Evolutionary conservation across 306 rosid species (phyloP).

Genomic region (Pyrus communis): DNA sequence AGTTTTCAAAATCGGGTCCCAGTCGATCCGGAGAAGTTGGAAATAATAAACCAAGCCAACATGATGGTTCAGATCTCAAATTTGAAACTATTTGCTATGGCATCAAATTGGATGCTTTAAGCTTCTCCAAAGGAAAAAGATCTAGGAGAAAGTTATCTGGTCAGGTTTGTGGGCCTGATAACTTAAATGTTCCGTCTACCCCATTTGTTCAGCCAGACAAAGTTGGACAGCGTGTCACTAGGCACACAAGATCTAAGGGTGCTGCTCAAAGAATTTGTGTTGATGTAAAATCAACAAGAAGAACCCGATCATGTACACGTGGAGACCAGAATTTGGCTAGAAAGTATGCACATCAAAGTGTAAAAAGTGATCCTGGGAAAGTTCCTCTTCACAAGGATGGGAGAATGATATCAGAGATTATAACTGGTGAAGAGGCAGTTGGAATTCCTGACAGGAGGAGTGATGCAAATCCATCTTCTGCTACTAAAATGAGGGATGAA

Average conservation of each 20-base stretch:
- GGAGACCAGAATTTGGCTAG: conserved; percentile 12
- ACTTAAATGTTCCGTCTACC: conserved; percentile 25
- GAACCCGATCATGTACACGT: conserved; percentile 10
- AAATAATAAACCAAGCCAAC: conserved; percentile 21
- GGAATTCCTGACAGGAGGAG: conserved; percentile 9
- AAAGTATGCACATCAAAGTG: conserved; percentile 1
- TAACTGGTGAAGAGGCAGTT: background rate
- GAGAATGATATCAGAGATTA: conserved; percentile 8
- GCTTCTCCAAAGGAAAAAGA: conserved; percentile 44
- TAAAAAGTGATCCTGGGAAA: conserved; percentile 9
- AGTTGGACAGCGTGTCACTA: conserved; percentile 19
- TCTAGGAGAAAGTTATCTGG: conserved; percentile 43
- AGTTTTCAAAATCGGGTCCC: conserved; percentile 24
- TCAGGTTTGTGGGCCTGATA: conserved; percentile 27
- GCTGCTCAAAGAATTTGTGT: conserved; percentile 9
- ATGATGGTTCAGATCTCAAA: conserved; percentile 20
- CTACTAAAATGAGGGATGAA: conserved; percentile 20
- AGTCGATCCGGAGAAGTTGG: conserved; percentile 14
- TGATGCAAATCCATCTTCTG: conserved; percentile 13
- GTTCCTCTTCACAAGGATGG: conserved; percentile 12
- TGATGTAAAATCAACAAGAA: conserved; percentile 21
- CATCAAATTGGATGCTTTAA: conserved; percentile 14
- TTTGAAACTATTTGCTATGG: conserved; percentile 18
- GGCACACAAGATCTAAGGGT: conserved; percentile 23
- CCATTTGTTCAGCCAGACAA: conserved; percentile 24